Evolutionary conservation across 345 rosid species (phyloP).

Genomic region (Pistacia integerrima): DNA sequence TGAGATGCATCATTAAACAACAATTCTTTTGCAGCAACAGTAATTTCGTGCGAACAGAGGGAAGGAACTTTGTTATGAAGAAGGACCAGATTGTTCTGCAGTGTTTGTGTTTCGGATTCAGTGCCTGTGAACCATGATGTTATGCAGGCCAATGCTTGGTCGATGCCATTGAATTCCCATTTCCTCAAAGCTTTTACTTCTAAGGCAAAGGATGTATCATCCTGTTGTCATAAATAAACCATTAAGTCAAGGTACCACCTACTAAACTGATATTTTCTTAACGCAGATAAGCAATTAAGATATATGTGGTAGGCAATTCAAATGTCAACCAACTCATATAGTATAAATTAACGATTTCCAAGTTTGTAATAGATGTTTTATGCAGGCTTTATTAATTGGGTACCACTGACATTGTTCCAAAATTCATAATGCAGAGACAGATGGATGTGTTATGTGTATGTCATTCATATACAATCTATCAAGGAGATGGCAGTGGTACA

Average conservation of each 20-base stretch:
- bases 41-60: conserved; percentile 7
- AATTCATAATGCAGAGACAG: not conserved
- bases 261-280: too few species aligned
- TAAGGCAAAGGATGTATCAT: conserved; percentile 24
- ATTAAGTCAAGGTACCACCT: not conserved
- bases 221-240: conserved; percentile 16
- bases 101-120: conserved; percentile 11
- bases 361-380: not conserved
- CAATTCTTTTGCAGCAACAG: conserved; percentile 19
- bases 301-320: not conserved
- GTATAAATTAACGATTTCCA: not conserved
- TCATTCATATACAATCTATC: not conserved
- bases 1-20: conserved; percentile 16
- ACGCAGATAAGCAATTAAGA: too few species aligned
- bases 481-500: not conserved
- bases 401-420: not conserved
- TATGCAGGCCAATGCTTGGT: conserved; percentile 14
- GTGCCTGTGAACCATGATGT: conserved; percentile 24
- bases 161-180: conserved; percentile 25
- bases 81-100: conserved; percentile 15
- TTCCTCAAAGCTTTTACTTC: conserved; percentile 23
- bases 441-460: not conserved
- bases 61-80: conserved; percentile 12
- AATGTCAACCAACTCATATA: too few species aligned
- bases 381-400: not conserved